Percentiles rank a stretch among this genome's conserved stretches.
These are phyloP conservation scores for Zymoseptoria passerinii DNA, from an alignment of 2,329 filamentous ascomycete genomes.

Conservation along the genomic window DNA sequence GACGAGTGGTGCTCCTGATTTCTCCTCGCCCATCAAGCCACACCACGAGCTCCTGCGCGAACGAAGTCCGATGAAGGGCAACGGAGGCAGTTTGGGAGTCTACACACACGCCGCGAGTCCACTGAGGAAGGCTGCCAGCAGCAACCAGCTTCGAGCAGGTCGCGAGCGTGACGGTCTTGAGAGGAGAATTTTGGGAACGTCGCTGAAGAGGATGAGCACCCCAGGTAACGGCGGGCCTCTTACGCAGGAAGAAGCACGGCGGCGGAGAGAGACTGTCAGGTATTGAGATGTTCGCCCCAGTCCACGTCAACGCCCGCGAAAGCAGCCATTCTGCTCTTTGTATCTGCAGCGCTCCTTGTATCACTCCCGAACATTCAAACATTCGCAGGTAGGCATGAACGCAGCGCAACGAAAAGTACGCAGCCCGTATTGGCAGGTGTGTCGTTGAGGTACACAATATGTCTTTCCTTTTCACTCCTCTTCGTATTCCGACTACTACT, in stretches of 20 bases:
- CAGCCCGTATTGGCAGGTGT: background rate
- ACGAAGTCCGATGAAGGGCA: constrained; percentile 46
- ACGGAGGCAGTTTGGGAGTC: constrained; percentile 72
- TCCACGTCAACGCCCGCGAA: background rate
- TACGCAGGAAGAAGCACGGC: constrained; percentile 9
- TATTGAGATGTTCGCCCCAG: constrained; percentile 14
- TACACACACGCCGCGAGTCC: constrained; percentile 75
- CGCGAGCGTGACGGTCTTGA: constrained; percentile 13
- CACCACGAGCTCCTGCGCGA: constrained; percentile 37
- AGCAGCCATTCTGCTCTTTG: background rate
- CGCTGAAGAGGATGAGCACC: constrained; percentile 38
- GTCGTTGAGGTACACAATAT: background rate
- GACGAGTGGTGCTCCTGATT: constrained; percentile 28
- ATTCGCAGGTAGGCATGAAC: background rate
- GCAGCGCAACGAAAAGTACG: background rate
- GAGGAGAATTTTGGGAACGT: constrained; percentile 30
- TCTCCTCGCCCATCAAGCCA: constrained; percentile 41
- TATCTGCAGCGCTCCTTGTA: background rate
- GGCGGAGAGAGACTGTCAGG: constrained; percentile 23
- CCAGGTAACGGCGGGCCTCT: constrained; percentile 20
- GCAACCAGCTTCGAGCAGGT: constrained; percentile 38
- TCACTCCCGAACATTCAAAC: background rate
- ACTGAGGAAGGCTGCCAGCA: constrained; percentile 66
- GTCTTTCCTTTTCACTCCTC: background rate
- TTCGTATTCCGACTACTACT: background rate